Evolutionary conservation across 176 grass and related monocot species (phyloP).

Genomic region (Stipa capillata): DNA sequence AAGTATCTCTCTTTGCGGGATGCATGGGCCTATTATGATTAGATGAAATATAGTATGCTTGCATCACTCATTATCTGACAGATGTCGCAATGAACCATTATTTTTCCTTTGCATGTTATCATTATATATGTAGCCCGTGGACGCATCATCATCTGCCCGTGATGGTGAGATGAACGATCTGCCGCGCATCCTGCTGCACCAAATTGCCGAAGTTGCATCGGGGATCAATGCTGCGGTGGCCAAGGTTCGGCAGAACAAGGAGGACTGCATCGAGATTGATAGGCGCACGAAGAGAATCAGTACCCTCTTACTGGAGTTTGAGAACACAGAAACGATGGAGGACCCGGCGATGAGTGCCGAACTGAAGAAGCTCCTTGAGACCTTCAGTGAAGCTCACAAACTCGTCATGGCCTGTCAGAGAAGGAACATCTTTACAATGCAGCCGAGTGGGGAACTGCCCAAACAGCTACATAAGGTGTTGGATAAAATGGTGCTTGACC

Average conservation of each 20-base stretch:
- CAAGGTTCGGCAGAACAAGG: background rate
- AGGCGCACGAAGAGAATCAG: background rate
- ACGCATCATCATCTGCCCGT: too few relatives aligned
- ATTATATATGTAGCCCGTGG: too few relatives aligned
- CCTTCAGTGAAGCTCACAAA: background rate
- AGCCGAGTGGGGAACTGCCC: background rate
- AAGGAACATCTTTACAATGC: background rate
- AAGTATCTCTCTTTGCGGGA: too few relatives aligned
- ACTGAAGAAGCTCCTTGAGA: background rate
- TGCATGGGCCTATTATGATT: too few relatives aligned
- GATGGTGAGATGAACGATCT: too few relatives aligned
- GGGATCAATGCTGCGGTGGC: background rate
- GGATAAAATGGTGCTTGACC: background rate
- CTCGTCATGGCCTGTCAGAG: background rate
- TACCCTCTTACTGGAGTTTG: background rate
- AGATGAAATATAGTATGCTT: too few relatives aligned
- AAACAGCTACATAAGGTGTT: background rate
- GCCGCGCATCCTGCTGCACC: background rate
- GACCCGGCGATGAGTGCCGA: background rate
- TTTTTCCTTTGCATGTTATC: too few relatives aligned
- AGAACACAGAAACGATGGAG: background rate
- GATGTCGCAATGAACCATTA: too few relatives aligned
- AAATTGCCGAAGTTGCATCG: background rate
- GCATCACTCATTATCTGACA: too few relatives aligned
- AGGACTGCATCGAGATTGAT: background rate